Conservation (phyloP, 1,284 basidiomycete genomes). For the Caloboletus firmus region DNA sequence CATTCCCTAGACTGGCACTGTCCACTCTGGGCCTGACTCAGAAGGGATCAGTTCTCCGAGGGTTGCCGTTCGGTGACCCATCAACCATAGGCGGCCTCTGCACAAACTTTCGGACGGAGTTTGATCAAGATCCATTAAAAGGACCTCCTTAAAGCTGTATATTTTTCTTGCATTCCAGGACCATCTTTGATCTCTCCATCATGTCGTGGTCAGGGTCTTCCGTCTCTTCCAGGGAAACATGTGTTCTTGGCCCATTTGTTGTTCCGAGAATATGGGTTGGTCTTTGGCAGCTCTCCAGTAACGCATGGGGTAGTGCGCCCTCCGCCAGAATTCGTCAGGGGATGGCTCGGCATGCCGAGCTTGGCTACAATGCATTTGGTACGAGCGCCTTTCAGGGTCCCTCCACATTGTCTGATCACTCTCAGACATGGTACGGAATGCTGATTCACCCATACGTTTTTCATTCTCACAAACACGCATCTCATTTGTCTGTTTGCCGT, state of each 20-base stretch:
- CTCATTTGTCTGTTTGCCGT: slow-evolving; percentile 5
- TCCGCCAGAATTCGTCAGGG: slow-evolving; percentile 62
- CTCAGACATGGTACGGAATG: slow-evolving; percentile 54
- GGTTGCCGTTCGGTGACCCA: neutral
- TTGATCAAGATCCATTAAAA: slow-evolving; percentile 34
- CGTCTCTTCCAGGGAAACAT: slow-evolving; percentile 44
- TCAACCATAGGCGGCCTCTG: slow-evolving; percentile 3
- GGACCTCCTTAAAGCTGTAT: neutral
- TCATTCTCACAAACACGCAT: slow-evolving; percentile 22
- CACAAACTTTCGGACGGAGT: slow-evolving; percentile 31
- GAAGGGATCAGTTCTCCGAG: slow-evolving; percentile 7
- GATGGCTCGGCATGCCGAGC: slow-evolving; percentile 63
- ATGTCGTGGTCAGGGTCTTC: slow-evolving; percentile 24
- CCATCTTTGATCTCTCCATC: slow-evolving; percentile 5
- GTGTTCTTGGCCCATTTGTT: slow-evolving; percentile 57
- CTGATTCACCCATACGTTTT: slow-evolving; percentile 1
- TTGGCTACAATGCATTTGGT: slow-evolving; percentile 77
- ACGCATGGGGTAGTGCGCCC: slow-evolving; percentile 76
- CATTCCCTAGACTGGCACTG: neutral
- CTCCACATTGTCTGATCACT: slow-evolving; percentile 8
- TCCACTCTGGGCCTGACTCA: slow-evolving; percentile 7
- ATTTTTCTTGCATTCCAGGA: slow-evolving; percentile 9
- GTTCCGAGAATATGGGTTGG: slow-evolving; percentile 73
- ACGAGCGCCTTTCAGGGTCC: slow-evolving; percentile 10
- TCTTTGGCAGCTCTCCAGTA: slow-evolving; percentile 81